These are phyloP conservation scores for Cladosporium cucumerinum DNA, from an alignment of 2,329 filamentous ascomycete species.

Conservation along the genomic window DNA sequence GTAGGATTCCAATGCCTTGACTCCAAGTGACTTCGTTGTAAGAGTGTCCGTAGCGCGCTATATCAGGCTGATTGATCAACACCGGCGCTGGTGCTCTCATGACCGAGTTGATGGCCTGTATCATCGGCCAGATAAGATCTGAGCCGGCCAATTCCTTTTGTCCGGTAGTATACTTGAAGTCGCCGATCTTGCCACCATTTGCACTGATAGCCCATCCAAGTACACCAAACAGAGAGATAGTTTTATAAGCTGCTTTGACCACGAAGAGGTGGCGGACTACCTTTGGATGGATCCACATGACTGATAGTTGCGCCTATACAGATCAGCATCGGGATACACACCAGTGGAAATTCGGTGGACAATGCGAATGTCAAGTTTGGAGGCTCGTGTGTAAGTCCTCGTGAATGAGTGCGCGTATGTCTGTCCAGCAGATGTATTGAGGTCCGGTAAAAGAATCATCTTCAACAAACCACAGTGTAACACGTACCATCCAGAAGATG, in stretches of 20 bases:
- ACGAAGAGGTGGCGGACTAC: slow-evolving; percentile 45
- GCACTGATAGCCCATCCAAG: slow-evolving; percentile 38
- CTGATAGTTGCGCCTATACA: slow-evolving; percentile 28
- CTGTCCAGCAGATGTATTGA: no score
- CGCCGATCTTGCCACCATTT: slow-evolving; percentile 34
- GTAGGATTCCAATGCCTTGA: slow-evolving; percentile 42
- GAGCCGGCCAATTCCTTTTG: slow-evolving; percentile 17
- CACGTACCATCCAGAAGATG: slow-evolving; percentile 28
- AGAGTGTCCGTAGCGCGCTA: slow-evolving; percentile 42
- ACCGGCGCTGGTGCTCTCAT: slow-evolving; percentile 41
- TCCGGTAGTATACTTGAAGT: slow-evolving; percentile 39
- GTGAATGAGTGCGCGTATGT: no score
- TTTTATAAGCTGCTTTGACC: slow-evolving; percentile 42
- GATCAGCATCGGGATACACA: background rate
- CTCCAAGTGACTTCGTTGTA: slow-evolving; percentile 43
- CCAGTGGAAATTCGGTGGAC: no score
- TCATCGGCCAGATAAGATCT: slow-evolving; percentile 39
- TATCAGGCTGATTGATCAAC: slow-evolving; percentile 48
- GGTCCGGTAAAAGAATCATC: no score
- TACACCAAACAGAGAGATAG: slow-evolving; percentile 34
- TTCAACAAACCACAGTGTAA: background rate
- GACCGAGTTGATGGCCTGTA: slow-evolving; percentile 43
- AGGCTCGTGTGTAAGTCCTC: no score
- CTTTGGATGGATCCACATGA: slow-evolving; percentile 45
- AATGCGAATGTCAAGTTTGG: no score